Evolutionary conservation across 1,139 yeast genomes (phyloP), one percentile per base, ranked within the genome.

Genomic region (Casaregolazyma lundiana): DNA sequence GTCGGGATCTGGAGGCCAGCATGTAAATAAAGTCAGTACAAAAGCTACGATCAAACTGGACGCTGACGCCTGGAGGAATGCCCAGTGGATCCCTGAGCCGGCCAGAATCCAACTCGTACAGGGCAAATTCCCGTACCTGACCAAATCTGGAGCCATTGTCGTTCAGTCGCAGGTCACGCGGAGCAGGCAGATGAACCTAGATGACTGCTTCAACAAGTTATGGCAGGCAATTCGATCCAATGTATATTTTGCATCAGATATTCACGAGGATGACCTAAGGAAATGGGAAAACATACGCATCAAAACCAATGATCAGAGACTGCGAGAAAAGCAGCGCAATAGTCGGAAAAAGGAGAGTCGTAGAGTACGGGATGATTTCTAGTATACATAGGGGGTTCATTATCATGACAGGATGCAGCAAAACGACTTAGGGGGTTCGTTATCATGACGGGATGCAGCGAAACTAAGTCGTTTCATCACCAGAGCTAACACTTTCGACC

Each of bases 1-100:
- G 0, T 83, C 95, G 9, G 97, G 97, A 0, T 90, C 96, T 0
- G 97, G 97, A 0, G 97, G 97, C 0, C 97, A 90, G 58, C 86
- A 90, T 60, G 97, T 90, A 13, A 90, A 90, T 63, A 90, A 88
- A 47, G 63, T 65, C 34, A 65, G 64, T 46, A 56, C 92, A 2
- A 89, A 89, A 59, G 95, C 94, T 2, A 80, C 92, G 0, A 64
- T 90, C 9, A 69, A 78, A 2, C 60, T 87, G 52, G 61, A 64
- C 4, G 62, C 72, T 0, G 64, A 67, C 1, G 64, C 70, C 37
- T 78, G 90, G 80, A 67, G 73, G 7, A 56, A 64, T 2, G 74
- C 79, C 16, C 56, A 57, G 5, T 86, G 95, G 94, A 73, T 89
- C 1, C 94, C 95, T 0, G 52, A 50, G 3, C 70, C 73, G 1